Evolutionary conservation across 1,284 basidiomycete species (phyloP), one percentile per base, ranked within the genome.

Genomic region (Puccinia polysora): DNA sequence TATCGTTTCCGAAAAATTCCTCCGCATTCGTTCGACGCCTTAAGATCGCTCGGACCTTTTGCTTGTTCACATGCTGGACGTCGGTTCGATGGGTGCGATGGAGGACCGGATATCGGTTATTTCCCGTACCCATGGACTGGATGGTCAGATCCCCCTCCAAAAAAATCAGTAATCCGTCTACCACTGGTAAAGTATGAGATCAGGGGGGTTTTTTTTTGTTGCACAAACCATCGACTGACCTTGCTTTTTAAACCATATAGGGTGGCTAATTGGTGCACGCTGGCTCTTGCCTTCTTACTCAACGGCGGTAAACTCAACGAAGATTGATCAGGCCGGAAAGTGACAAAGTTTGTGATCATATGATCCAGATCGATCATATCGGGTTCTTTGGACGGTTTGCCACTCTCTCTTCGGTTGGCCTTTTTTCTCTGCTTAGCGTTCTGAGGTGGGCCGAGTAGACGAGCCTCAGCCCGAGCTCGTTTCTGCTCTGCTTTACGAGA

Each of bases 241-340:
- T 68, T n/a, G 23, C 65, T 68, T 45, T 43, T 68, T 38, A 68
- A 34, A 23, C 34, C 25, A 40, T 68, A 68, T 10, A 58, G 5
- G 53, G 55, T 58, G 4, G 65, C 65, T 7, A 68, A 40, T 58
- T 40, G 28, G 55, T 59, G 65, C 8, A 59, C 25, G 6, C 40
- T 32, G 3, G 38, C 53, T 34, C 65, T 23, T 14, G 14, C 20
- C 55, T 50, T 56, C 38, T 68, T 68, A 32, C 47, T 56, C 55
- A 68, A 45, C 6, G 65, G 65, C 18, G 65, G 55, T 30, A 68
- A 58, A 6, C 18, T 45, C 2, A 58, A 30, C 18, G 15, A 25
- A n/a, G 36, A 23, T n/a, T 53, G 23, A 2, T 67, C 64, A 7
- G 38, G 38, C 14, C 23, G 7, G 18, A 55, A 38, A 36, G 38